These are phyloP conservation scores for Aureobasidium uvarum DNA, from an alignment of 2,329 filamentous ascomycete species.

Conservation along the genomic window DNA sequence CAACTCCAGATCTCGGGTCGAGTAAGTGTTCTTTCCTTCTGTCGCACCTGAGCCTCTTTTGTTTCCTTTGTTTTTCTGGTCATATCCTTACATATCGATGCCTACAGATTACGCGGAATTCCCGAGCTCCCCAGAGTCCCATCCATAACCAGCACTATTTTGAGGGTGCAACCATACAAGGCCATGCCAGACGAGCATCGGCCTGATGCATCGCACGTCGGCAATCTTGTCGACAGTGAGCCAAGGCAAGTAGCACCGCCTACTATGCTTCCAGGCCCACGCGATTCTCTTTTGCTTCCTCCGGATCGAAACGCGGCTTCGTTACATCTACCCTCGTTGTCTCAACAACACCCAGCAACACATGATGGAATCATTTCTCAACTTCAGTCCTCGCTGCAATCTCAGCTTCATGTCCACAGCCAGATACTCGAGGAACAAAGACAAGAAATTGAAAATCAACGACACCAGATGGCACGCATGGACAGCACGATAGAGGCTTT, in stretches of 20 bases:
- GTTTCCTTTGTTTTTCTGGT: constrained; percentile 28
- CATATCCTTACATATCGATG: constrained; percentile 27
- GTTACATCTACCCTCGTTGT: constrained; percentile 25
- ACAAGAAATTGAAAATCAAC: constrained; percentile 42
- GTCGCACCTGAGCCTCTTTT: constrained; percentile 22
- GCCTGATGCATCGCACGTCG: constrained; percentile 19
- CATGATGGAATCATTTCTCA: constrained; percentile 41
- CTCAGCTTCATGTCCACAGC: constrained; percentile 50
- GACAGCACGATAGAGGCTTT: constrained; percentile 43
- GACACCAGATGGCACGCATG: constrained; percentile 43
- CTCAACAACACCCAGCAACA: constrained; percentile 18
- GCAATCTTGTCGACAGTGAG: constrained; percentile 21
- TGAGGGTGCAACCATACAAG: constrained; percentile 11
- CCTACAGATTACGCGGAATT: constrained; percentile 39
- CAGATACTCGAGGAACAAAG: constrained; percentile 43
- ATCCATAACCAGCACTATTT: constrained; percentile 31
- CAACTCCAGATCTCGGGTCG: constrained; percentile 34
- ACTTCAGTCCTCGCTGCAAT: constrained; percentile 45
- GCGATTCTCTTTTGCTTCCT: constrained; percentile 20
- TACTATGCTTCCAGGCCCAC: constrained; percentile 13
- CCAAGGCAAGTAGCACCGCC: constrained; percentile 16
- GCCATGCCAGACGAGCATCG: constrained; percentile 27
- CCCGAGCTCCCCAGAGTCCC: constrained; percentile 37
- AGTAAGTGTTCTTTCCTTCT: constrained; percentile 35
- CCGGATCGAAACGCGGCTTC: constrained; percentile 8